Percentiles rank a stretch among this genome's conserved stretches.
phyloP scores from a whole-genome alignment of 192 early-diverging fungal genomes.

The Coemansia pectinata region DNA sequence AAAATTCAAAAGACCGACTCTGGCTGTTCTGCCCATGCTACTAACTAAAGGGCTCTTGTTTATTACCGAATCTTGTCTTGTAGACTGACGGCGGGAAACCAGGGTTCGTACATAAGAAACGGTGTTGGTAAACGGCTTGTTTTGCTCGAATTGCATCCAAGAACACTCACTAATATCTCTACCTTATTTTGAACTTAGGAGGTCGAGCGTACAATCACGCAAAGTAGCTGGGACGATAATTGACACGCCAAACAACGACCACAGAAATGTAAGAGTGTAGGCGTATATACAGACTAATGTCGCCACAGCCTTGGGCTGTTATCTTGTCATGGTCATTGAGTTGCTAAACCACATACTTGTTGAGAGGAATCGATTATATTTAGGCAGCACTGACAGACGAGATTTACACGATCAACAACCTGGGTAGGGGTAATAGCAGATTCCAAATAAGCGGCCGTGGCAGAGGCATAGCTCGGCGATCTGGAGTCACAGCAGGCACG shows the following conservation, averaged over 20 bases:
- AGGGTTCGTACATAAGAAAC: constrained; percentile 5
- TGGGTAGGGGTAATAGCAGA: not conserved
- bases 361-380: not conserved
- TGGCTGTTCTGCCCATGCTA: not conserved
- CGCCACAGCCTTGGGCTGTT: not conserved
- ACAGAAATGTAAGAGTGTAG: not conserved
- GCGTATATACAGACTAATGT: not conserved
- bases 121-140: not conserved
- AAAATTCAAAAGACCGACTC: not conserved
- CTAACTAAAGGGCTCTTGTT: not conserved
- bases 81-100: constrained; percentile 12
- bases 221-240: constrained; percentile 1
- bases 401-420: not conserved
- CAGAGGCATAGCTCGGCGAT: not conserved
- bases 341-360: not conserved
- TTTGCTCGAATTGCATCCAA: not conserved
- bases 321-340: not conserved
- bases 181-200: not conserved
- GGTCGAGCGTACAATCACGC: not conserved
- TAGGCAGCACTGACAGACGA: not conserved
- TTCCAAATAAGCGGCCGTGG: not conserved
- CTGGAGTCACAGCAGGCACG: not conserved
- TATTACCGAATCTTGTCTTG: not conserved
- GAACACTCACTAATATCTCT: not conserved
- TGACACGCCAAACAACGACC: constrained; percentile 4